A percentile compares a stretch with the other conserved stretches of the same genome.
phyloP scores from a whole-genome alignment of 768 basidiomycete genomes.

The Suillus brevipes region DNA sequence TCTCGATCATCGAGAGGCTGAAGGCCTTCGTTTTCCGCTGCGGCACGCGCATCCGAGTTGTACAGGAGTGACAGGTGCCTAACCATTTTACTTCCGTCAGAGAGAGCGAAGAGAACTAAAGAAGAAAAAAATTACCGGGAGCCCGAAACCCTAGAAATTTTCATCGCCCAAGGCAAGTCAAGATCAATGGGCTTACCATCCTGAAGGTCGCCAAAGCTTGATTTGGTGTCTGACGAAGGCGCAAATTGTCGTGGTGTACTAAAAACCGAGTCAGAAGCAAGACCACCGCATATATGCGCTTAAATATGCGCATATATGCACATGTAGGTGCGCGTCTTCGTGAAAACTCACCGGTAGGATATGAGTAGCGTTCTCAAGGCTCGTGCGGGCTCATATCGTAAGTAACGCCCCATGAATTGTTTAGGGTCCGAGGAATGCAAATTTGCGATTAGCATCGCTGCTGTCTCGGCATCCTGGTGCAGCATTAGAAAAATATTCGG shows the following conservation, averaged over 20 bases:
- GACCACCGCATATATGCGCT: constrained; percentile 15
- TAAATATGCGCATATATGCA: background rate
- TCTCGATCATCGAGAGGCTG: constrained; percentile 34
- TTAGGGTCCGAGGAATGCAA: constrained; percentile 56
- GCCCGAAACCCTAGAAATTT: constrained; percentile 52
- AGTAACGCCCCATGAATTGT: constrained; percentile 67
- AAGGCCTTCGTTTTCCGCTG: constrained; percentile 10
- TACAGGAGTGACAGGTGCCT: constrained; percentile 50
- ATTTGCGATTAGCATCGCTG: constrained; percentile 57
- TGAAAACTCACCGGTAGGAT: constrained; percentile 61
- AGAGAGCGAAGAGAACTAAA: constrained; percentile 4
- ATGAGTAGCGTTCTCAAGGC: constrained; percentile 73
- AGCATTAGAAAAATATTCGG: constrained; percentile 3
- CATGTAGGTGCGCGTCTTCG: background rate
- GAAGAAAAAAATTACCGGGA: constrained; percentile 44
- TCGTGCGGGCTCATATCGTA: constrained; percentile 79
- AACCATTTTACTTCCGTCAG: constrained; percentile 22
- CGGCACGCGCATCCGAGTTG: constrained; percentile 50
- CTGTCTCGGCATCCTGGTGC: constrained; percentile 54
- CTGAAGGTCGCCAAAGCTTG: constrained; percentile 9
- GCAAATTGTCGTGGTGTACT: constrained; percentile 1
- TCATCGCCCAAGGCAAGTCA: constrained; percentile 60
- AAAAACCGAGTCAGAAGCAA: background rate
- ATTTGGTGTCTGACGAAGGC: background rate
- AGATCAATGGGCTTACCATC: constrained; percentile 39